These are phyloP conservation scores for Verbascum thapsus DNA, from an alignment of 257 asterid genomes.

Conservation along the genomic window DNA sequence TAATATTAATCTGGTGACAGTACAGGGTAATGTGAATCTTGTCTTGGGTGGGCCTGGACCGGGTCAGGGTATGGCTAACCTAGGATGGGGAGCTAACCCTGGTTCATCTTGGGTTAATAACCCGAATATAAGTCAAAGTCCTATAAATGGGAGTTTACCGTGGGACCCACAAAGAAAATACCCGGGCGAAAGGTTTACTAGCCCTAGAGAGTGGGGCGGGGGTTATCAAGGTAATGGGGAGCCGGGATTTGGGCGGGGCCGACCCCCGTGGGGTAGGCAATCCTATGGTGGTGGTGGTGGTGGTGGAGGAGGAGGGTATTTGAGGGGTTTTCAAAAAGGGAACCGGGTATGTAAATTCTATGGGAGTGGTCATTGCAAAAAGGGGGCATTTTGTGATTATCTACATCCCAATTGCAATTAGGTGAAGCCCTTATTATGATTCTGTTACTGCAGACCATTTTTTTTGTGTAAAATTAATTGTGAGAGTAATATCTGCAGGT, in stretches of 20 bases:
- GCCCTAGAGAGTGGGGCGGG: constrained; percentile 74
- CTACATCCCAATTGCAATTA: constrained; percentile 49
- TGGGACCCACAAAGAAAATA: constrained; percentile 81
- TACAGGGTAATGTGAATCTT: constrained; percentile 71
- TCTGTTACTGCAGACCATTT: constrained; percentile 23
- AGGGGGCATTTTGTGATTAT: constrained; percentile 89
- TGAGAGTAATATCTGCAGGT: constrained; percentile 20
- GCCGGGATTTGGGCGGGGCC: constrained; percentile 58
- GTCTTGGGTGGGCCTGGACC: constrained; percentile 73
- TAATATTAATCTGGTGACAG: constrained; percentile 64
- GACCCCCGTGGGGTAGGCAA: constrained; percentile 73
- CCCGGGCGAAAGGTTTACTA: constrained; percentile 59
- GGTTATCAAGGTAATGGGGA: constrained; percentile 57
- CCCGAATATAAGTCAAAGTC: constrained; percentile 48
- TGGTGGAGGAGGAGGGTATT: constrained; percentile 56
- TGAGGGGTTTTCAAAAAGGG: constrained; percentile 67
- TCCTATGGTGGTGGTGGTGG: constrained; percentile 45
- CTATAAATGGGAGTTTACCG: constrained; percentile 46
- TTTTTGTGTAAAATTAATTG: constrained; percentile 35
- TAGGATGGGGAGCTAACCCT: constrained; percentile 50
- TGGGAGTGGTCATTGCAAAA: constrained; percentile 87
- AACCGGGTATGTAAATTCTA: constrained; percentile 88
- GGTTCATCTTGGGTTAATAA: constrained; percentile 64
- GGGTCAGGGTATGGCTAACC: constrained; percentile 56
- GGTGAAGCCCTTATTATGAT: constrained; percentile 24